Percentiles rank a stretch among this genome's conserved stretches.
These are phyloP conservation scores for Vigna hirtella DNA, from an alignment of 306 rosid species.

Conservation along the genomic window DNA sequence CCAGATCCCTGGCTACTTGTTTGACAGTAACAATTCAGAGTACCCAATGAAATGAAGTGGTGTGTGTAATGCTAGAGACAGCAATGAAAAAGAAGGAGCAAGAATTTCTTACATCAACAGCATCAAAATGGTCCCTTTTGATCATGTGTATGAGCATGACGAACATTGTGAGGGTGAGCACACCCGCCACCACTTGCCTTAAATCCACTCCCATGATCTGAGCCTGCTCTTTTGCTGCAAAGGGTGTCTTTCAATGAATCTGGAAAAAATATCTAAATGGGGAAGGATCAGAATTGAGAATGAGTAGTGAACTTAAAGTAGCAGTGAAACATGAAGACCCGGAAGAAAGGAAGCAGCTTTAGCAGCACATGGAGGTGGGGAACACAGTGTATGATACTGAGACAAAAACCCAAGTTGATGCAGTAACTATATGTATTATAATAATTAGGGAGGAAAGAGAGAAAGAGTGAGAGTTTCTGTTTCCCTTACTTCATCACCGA, in stretches of 20 bases:
- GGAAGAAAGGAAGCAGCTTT: conserved; percentile 16
- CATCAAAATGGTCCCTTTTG: conserved; percentile 97
- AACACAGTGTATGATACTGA: neutral
- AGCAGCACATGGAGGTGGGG: conserved; percentile 35
- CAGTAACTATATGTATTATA: neutral
- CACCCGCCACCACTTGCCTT: conserved; percentile 95
- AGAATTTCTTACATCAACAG: conserved; percentile 61
- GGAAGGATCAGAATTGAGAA: conserved; percentile 23
- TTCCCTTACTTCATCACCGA: conserved; percentile 53
- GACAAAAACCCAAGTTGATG: conserved; percentile 21
- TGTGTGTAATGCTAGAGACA: neutral
- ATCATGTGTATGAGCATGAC: conserved; percentile 98
- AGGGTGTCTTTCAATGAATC: too few species aligned
- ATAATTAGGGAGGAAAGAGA: neutral
- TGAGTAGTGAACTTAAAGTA: conserved; percentile 10
- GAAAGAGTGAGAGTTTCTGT: neutral
- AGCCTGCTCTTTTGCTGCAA: too few species aligned
- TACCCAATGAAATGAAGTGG: conserved; percentile 16
- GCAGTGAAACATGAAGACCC: conserved; percentile 12
- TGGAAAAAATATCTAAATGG: conserved; percentile 4
- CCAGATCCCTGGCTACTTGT: conserved; percentile 36
- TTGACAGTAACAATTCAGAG: neutral
- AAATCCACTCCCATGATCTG: conserved; percentile 83
- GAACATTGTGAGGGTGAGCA: conserved; percentile 89
- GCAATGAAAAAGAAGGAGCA: neutral